These are phyloP conservation scores for Cardamine resedifolia DNA, from an alignment of 345 rosid genomes.

Conservation along the genomic window DNA sequence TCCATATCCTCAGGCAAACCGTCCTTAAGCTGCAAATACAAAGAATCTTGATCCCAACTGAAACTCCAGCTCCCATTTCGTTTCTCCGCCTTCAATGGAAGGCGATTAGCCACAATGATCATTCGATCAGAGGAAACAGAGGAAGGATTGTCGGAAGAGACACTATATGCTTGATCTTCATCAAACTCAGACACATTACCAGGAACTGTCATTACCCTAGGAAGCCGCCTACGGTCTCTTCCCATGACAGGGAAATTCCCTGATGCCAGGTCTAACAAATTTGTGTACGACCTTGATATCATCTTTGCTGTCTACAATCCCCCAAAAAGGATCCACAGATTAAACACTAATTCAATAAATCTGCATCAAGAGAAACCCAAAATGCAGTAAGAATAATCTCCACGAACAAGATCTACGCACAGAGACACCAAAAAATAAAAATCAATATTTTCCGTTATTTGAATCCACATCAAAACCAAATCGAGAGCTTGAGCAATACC, in stretches of 20 bases:
- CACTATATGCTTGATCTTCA: slow-evolving; percentile 42
- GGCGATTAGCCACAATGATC: slow-evolving; percentile 43
- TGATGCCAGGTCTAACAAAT: slow-evolving; percentile 39
- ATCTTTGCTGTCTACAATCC: slow-evolving; percentile 34
- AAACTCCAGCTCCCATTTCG: slow-evolving; percentile 40
- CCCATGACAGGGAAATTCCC: slow-evolving; percentile 49
- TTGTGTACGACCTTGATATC: slow-evolving; percentile 43
- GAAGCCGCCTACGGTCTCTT: slow-evolving; percentile 40
- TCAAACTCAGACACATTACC: slow-evolving; percentile 42
- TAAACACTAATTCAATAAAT: slow-evolving; percentile 16
- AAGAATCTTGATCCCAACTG: slow-evolving; percentile 41
- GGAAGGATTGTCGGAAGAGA: slow-evolving; percentile 41
- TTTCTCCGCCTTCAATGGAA: slow-evolving; percentile 40
- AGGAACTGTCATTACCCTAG: slow-evolving; percentile 43
- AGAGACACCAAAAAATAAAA: neutral
- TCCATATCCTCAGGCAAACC: slow-evolving; percentile 49
- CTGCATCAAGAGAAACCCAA: slow-evolving; percentile 24
- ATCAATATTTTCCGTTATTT: neutral
- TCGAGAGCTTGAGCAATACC: slow-evolving; percentile 23
- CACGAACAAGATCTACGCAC: slow-evolving; percentile 28
- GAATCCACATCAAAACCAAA: slow-evolving; percentile 13
- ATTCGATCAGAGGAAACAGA: slow-evolving; percentile 40
- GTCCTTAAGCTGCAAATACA: slow-evolving; percentile 41
- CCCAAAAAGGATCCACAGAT: neutral
- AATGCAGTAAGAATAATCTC: slow-evolving; percentile 19